A percentile compares a stretch with the other conserved stretches of the same genome.
Conservation (phyloP, 495 filamentous ascomycete genomes). For the Penicillium paradoxum region DNA sequence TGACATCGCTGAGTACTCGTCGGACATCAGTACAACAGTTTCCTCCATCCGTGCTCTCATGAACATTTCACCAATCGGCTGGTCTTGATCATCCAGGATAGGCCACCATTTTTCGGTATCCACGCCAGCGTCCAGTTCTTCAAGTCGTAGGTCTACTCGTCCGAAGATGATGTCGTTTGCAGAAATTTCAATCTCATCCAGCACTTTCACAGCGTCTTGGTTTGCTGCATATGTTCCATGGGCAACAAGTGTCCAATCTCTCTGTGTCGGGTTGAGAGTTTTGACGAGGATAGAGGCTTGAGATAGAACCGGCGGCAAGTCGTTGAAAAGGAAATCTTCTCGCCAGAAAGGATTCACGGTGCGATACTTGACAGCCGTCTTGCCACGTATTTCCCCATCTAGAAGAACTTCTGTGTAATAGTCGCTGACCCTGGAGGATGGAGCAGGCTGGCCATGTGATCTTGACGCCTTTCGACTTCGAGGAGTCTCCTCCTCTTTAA, state of each 20-base stretch:
- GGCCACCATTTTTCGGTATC: conserved; percentile 90
- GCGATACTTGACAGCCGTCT: conserved; percentile 76
- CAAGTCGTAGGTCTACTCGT: conserved; percentile 75
- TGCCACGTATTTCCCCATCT: conserved; percentile 81
- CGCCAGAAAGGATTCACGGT: conserved; percentile 90
- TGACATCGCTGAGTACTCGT: conserved; percentile 79
- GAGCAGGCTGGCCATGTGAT: conserved; percentile 29
- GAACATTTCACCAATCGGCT: conserved; percentile 79
- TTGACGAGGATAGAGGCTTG: conserved; percentile 81
- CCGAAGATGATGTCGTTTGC: conserved; percentile 61
- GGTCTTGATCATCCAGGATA: conserved; percentile 65
- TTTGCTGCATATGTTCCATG: conserved; percentile 42
- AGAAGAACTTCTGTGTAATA: conserved; percentile 92
- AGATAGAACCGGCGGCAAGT: conserved; percentile 75
- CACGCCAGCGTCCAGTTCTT: conserved; percentile 71
- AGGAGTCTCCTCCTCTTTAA: conserved; percentile 28
- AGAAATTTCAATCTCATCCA: conserved; percentile 49
- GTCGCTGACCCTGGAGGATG: conserved; percentile 32
- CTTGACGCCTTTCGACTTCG: conserved; percentile 39
- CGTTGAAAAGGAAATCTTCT: conserved; percentile 82
- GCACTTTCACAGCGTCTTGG: conserved; percentile 38
- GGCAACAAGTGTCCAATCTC: conserved; percentile 49
- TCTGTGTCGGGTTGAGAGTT: conserved; percentile 49
- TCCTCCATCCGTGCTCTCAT: conserved; percentile 82
- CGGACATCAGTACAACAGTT: conserved; percentile 77